Base-by-base conservation (phyloP, 106 monocot genomes). In the Apostasia shenzhenica region DNA sequence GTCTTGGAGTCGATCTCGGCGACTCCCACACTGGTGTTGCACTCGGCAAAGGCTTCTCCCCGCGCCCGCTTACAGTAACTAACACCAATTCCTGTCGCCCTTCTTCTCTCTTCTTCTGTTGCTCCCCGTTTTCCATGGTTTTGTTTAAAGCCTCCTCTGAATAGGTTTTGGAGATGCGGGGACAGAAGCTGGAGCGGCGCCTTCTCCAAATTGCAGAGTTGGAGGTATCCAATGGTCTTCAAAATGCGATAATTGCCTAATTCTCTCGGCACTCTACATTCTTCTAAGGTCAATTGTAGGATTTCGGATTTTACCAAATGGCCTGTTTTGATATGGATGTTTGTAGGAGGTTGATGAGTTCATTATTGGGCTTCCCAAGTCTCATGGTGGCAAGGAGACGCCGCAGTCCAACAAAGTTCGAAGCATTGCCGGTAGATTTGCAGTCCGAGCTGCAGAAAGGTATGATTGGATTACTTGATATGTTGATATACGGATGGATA, bases 341-440 rank as follows among this genome's bases (percentile, higher is more conserved):
- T 46, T 38, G 56, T 67, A 89, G 95, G 88, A 92, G 75, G 89
- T 81, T 11, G 92, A 92, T 79, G 95, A 95, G 67, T 84, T 92
- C 41, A 77, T 95, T 7, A 67, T 95, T 57, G 95, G 95, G 63
- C 84, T 95, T 26, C 95, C 95, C 2, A 84, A 48, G 47, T 91
- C 95, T 11, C 64, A 50, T 14, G 81, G 82, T 66, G 91, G 95
- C 41, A 86, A 80, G 70, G 95, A 95, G 76, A 95, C 91, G 47
- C 59, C 68, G 43, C 91, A 95, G 76, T 95, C 95, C 2, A 88
- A 88, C 73, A 95, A 95, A 75, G 86, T 91, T n/a, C 85, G 95
- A 1, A 86, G 88, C 81, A 78, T 91, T 53, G 88, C 85, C 4
- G 88, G 95, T 38, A 88, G 88, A 70, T 69, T 95, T 49, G 95